Conservation (phyloP, 2,329 filamentous ascomycete genomes). For the Trichoderma pleuroti region DNA sequence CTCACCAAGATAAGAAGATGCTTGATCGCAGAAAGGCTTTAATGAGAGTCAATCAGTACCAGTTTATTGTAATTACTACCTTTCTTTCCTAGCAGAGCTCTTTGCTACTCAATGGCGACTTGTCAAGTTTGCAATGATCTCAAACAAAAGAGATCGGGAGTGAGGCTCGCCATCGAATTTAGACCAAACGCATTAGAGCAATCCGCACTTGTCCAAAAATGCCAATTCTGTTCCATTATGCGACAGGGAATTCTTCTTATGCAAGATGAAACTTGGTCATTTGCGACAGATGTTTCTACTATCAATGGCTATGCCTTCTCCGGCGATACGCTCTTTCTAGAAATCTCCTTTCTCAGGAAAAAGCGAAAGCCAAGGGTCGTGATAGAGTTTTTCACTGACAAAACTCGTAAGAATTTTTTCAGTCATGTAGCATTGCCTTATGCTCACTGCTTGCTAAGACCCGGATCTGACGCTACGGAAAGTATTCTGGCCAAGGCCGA, state of each 20-base stretch:
- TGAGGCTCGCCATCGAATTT: neutral
- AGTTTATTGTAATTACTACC: no score
- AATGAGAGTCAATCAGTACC: fast-evolving
- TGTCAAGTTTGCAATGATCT: neutral
- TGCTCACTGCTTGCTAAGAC: neutral
- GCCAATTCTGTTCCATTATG: neutral
- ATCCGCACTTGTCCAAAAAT: neutral
- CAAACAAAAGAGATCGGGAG: neutral
- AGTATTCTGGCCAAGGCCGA: neutral
- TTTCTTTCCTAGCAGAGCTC: neutral
- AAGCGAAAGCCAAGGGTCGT: neutral
- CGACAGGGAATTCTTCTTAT: neutral
- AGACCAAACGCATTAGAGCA: neutral
- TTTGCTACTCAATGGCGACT: neutral
- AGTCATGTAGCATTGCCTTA: neutral
- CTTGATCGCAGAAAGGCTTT: no score
- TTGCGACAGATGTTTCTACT: neutral
- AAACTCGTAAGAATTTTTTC: neutral
- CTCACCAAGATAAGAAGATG: neutral
- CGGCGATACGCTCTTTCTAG: neutral
- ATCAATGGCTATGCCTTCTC: neutral
- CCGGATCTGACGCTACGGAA: neutral
- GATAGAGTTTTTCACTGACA: neutral
- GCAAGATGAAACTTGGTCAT: neutral
- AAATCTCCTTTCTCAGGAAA: neutral